These are phyloP conservation scores for Prinsepia uniflora DNA, from an alignment of 306 rosid genomes.

Conservation along the genomic window DNA sequence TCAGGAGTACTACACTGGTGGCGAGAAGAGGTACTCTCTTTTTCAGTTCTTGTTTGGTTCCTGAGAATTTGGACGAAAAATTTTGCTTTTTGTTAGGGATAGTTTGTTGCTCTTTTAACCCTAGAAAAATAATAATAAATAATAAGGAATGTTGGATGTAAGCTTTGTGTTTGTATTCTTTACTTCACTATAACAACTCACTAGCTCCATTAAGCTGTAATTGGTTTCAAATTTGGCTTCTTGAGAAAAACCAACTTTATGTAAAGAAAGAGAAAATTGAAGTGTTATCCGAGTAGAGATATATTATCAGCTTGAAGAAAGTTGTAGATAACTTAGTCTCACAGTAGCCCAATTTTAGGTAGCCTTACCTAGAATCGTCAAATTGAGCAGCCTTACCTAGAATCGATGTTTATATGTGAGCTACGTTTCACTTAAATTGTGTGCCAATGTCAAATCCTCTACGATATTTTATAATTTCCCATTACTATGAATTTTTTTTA, in stretches of 20 bases:
- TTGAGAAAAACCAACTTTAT: neutral
- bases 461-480: neutral
- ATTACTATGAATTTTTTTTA: neutral
- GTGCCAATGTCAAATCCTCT: neutral
- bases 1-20: constrained; percentile 79
- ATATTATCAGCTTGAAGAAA: neutral
- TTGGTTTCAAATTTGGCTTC: neutral
- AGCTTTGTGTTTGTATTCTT: neutral
- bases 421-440: too few relatives aligned
- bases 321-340: neutral
- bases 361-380: neutral
- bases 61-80: neutral
- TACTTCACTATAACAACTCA: neutral
- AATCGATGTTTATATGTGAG: neutral
- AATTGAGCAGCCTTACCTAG: neutral
- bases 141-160: neutral
- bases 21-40: constrained; percentile 66
- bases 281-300: neutral
- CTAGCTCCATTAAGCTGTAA: neutral
- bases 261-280: neutral
- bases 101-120: neutral
- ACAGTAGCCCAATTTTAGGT: neutral
- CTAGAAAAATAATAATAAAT: neutral
- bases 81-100: neutral
- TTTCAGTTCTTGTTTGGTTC: neutral